These are phyloP conservation scores for Candida bentonensis DNA, from an alignment of 805 yeast genomes.

Conservation along the genomic window DNA sequence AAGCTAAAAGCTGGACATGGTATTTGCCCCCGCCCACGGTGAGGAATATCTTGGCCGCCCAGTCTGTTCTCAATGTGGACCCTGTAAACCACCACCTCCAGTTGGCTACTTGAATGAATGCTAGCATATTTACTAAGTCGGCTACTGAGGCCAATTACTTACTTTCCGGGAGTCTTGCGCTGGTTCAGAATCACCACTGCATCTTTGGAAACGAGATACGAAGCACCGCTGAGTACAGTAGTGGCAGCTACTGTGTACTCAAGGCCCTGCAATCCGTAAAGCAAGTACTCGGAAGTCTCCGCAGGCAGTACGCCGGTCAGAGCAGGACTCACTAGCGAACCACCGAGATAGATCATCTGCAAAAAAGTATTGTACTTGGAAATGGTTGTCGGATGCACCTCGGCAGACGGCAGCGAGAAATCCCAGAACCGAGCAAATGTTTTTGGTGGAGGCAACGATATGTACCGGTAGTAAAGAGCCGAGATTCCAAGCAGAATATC, in stretches of 20 bases:
- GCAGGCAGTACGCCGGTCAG: constrained; percentile 21
- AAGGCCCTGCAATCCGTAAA: constrained; percentile 12
- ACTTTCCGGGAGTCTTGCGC: constrained; percentile 1
- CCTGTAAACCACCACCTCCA: too few species aligned
- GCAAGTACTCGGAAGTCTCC: constrained; percentile 16
- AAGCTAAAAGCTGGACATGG: too few species aligned
- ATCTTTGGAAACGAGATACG: constrained; percentile 55
- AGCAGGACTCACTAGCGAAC: constrained; percentile 44
- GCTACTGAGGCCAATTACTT: too few species aligned
- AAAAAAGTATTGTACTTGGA: constrained; percentile 83
- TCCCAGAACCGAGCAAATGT: constrained; percentile 66
- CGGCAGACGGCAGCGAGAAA: constrained; percentile 65
- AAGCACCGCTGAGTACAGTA: constrained; percentile 63
- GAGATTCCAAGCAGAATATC: constrained; percentile 61
- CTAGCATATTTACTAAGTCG: too few species aligned
- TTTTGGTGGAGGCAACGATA: constrained; percentile 61
- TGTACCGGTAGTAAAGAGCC: constrained; percentile 59
- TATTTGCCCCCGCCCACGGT: too few species aligned
- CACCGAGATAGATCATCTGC: constrained; percentile 80
- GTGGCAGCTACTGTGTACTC: constrained; percentile 49
- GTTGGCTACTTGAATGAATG: too few species aligned
- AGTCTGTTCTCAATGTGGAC: too few species aligned
- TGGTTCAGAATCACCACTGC: constrained; percentile 46
- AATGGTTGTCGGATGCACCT: constrained; percentile 73
- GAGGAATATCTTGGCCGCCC: too few species aligned